These are phyloP conservation scores for Tephrocybe sp. DNA, from an alignment of 768 basidiomycete species.

Conservation along the genomic window DNA sequence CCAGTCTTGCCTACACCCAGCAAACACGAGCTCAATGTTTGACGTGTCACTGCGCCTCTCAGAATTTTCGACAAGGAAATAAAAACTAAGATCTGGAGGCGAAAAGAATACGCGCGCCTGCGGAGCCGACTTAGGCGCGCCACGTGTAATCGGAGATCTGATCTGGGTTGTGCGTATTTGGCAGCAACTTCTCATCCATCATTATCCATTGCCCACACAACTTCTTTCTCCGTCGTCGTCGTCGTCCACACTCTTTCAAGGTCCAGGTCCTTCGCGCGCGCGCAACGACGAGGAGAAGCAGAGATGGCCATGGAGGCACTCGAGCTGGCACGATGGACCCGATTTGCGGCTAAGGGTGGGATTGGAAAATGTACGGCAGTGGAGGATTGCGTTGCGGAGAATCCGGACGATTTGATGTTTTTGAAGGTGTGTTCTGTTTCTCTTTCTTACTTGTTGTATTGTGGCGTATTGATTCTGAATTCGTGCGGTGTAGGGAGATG, in stretches of 20 bases:
- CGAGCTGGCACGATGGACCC: conserved; percentile 78
- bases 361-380: conserved; percentile 78
- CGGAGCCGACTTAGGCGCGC: too few species aligned
- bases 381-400: conserved; percentile 75
- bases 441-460: background rate
- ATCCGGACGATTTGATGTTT: conserved; percentile 82
- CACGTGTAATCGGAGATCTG: too few species aligned
- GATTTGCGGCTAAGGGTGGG: conserved; percentile 84
- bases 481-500: conserved; percentile 57
- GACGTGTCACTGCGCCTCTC: too few species aligned
- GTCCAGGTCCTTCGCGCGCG: background rate
- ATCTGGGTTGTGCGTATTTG: conserved; percentile 2
- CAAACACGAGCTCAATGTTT: too few species aligned
- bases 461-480: conserved; percentile 4
- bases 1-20: too few species aligned
- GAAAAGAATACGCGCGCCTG: too few species aligned
- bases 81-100: too few species aligned
- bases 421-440: conserved; percentile 55
- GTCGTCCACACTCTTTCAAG: too few species aligned
- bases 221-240: too few species aligned
- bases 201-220: background rate
- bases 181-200: background rate
- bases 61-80: too few species aligned
- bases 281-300: background rate
- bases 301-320: conserved; percentile 57